Evolutionary conservation across 495 filamentous ascomycete genomes (phyloP), one percentile per base, ranked within the genome.

Genomic region (Podospora pseudoanserina): DNA sequence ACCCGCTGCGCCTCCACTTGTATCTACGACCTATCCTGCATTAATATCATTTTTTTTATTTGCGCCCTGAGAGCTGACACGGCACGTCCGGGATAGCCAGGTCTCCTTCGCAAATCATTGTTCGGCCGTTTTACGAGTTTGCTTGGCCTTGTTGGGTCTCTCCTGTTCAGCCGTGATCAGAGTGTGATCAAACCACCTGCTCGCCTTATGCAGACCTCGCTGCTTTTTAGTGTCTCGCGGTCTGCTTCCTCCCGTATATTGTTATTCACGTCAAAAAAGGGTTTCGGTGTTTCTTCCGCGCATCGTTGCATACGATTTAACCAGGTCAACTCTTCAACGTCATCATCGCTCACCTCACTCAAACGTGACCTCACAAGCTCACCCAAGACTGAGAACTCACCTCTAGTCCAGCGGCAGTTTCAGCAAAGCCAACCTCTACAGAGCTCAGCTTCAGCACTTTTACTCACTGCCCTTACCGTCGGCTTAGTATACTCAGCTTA

Each of bases 81-180:
- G 71, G 69, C 66, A 66, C 19, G 26, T 62, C 71, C 69, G 73
- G 73, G 65, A 73, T 68, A 70, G 69, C 67, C 67, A 67, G 66
- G 39, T 59, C 34, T 66, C 28, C 54, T 30, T 13, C 28, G 20
- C 53, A 16, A 44, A 44, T 44, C 49, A 70, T 70, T 70, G 65
- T 60, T 28, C 59, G 39, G 57, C 34, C 56, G 63, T 66, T 63
- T 65, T 62, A 62, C 59, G 55, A 69, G n/a, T 57, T 49, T 49
- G 5, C 63, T 18, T 28, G 13, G 63, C n/a, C 63, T 66, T 58
- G 55, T 58, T 58, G 55, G 55, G 39, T 49, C 39, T 49, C 39
- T 58, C 6, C n/a, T 19, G 55, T n/a, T 58, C 55, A 58, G 55
- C 55, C 55, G 55, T 58, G 23, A 58, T 58, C 23, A 15, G 55